phyloP scores from a whole-genome alignment of 768 basidiomycete genomes.

The Podaxis sp. region DNA sequence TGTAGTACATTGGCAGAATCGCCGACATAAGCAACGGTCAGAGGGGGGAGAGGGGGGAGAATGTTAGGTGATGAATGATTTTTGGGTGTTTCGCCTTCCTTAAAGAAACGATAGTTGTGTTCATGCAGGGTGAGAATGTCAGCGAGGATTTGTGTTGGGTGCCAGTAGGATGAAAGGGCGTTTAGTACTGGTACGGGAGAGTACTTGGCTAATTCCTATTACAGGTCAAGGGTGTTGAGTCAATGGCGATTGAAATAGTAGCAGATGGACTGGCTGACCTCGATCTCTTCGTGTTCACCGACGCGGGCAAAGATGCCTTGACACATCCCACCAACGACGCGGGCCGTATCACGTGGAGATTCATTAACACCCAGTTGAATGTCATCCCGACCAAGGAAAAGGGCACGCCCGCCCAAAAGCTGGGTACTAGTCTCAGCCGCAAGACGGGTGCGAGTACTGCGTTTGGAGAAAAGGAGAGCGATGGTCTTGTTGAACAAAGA shows the following conservation, averaged over 20 bases:
- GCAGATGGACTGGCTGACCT: conserved; percentile 56
- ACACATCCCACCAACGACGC: conserved; percentile 91
- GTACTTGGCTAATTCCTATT: conserved; percentile 82
- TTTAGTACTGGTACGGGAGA: conserved; percentile 95
- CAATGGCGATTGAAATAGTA: neutral
- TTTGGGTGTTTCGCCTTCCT: conserved; percentile 20
- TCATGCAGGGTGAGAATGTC: conserved; percentile 90
- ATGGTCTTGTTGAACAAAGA: conserved; percentile 80
- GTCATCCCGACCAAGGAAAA: conserved; percentile 87
- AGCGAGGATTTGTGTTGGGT: conserved; percentile 93
- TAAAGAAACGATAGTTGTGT: conserved; percentile 48
- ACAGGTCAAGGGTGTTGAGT: conserved; percentile 3
- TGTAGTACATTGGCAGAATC: conserved; percentile 95
- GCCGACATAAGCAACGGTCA: conserved; percentile 91
- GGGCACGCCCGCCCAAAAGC: conserved; percentile 80
- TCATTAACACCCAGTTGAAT: conserved; percentile 98
- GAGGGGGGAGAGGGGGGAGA: conserved; percentile 58
- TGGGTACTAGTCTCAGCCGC: conserved; percentile 79
- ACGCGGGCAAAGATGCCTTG: conserved; percentile 97
- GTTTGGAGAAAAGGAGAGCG: conserved; percentile 88
- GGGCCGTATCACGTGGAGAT: conserved; percentile 73
- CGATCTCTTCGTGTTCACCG: conserved; percentile 87
- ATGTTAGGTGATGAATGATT: conserved; percentile 11
- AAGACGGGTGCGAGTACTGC: conserved; percentile 88
- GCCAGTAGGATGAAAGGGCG: conserved; percentile 93